Evolutionary conservation across 2,329 filamentous ascomycete genomes (phyloP), one percentile per base, ranked within the genome.

Genomic region (Colletotrichum brevisporum): DNA sequence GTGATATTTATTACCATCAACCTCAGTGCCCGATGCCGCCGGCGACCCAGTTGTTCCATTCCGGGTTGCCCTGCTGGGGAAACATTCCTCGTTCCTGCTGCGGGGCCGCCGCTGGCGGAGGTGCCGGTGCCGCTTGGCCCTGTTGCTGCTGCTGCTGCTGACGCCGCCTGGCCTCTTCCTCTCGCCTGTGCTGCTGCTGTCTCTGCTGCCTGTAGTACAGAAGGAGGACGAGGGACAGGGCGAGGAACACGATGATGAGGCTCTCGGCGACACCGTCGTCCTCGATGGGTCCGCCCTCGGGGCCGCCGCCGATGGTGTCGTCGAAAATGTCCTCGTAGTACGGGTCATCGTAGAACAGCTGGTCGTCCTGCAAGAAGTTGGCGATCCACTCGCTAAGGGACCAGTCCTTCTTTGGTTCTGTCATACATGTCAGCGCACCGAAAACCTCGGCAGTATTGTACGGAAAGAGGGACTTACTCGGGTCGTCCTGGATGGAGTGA

Each of bases 401-500:
- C 84, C 92, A 93, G 53, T 93, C 87, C 73, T 94, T 92, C 76
- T 87, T 90, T 1, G 86, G 84, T 67, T 89, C 92, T 94, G 74
- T 39, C 31, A 10, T 36, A 8, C 31, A 36, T 10, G 9, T 36
- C 10, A 36, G 10, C 31, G 31, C 31, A 10, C 31, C 58, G 1
- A 21, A 21, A 50, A 41, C 12, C 72, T 84, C 75, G 83, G 76
- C 67, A 57, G 21, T 13, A n/a, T 18, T 48, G 13, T 15, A 43
- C 8, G 15, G 27, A 41, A 52, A 15, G 15, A 13, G 13, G 18
- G n/a, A 80, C 89, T 83, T 88, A 95, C 93, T 87, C 75, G 92
- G 92, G 71, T 98, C 95, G 72, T 97, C 94, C 75, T 93, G 91
- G 57, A 98, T 98, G 16, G 93, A 94, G 76, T 98, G 97, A 71